Evolutionary conservation across 108 stramenopile species (phyloP).

Genomic region (Asterionellopsis glacialis): DNA sequence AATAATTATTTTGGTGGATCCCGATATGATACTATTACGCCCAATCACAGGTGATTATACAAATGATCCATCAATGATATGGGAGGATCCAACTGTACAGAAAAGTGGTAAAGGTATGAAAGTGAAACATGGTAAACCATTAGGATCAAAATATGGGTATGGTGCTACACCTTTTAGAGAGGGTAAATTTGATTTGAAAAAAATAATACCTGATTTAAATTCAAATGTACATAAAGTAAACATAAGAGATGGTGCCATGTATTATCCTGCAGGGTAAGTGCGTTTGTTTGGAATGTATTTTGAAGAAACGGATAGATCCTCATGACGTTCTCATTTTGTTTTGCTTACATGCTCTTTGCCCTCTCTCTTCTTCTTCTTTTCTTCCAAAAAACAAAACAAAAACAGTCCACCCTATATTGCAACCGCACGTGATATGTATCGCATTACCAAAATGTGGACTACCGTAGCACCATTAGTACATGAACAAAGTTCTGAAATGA

Average conservation of each 20-base stretch:
- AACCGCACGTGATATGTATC: slow-evolving; percentile 30
- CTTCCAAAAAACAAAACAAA: too few relatives aligned
- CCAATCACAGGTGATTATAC: slow-evolving; percentile 73
- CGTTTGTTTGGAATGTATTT: background rate
- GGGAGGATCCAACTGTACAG: background rate
- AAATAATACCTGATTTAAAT: slow-evolving; percentile 2
- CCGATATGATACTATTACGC: slow-evolving; percentile 89
- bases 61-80: slow-evolving; percentile 1
- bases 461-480: slow-evolving; percentile 20
- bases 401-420: slow-evolving; percentile 24
- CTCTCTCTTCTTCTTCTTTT: too few relatives aligned
- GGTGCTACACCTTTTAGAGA: slow-evolving; percentile 58
- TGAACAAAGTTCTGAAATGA: slow-evolving; percentile 19
- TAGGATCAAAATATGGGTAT: slow-evolving; percentile 70
- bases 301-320: background rate
- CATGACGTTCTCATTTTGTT: too few relatives aligned
- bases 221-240: slow-evolving; percentile 39
- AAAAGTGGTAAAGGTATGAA: background rate
- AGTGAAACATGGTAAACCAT: slow-evolving; percentile 58
- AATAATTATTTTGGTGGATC: slow-evolving; percentile 91
- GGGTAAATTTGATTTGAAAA: slow-evolving; percentile 39
- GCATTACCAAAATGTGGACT: slow-evolving; percentile 22
- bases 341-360: too few relatives aligned
- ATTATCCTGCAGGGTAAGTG: slow-evolving; percentile 5
- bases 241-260: slow-evolving; percentile 33